A percentile compares a stretch with the other conserved stretches of the same genome.
Conservation (phyloP, 768 basidiomycete species). For the Trichaptum fuscoviolaceum region DNA sequence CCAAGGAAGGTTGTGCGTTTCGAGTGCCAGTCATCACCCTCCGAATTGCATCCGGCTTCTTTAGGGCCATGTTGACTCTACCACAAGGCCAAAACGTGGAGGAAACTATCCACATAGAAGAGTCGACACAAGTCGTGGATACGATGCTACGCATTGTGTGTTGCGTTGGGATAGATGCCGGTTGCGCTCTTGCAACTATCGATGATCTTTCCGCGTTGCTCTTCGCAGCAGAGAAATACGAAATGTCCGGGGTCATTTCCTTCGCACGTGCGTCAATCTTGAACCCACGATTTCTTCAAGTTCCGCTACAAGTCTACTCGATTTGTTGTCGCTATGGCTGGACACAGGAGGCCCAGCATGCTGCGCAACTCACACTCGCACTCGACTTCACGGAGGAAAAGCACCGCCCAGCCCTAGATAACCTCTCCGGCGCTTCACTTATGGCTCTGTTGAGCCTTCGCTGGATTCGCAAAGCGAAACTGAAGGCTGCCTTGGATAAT, state of each 20-base stretch:
- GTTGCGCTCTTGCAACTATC: conserved; percentile 32
- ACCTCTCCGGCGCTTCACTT: conserved; percentile 30
- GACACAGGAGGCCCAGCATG: conserved; percentile 38
- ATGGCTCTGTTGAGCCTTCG: conserved; percentile 37
- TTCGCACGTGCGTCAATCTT: conserved; percentile 37
- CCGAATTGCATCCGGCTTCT: neutral
- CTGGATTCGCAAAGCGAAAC: conserved; percentile 32
- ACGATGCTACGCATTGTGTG: neutral
- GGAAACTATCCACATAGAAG: neutral
- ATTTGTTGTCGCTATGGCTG: conserved; percentile 40
- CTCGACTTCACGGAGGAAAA: conserved; percentile 34
- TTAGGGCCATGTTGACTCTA: neutral
- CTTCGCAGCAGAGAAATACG: conserved; percentile 40
- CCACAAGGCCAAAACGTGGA: neutral
- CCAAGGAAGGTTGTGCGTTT: neutral
- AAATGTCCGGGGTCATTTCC: conserved; percentile 39
- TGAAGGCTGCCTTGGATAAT: conserved; percentile 32
- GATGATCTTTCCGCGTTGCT: conserved; percentile 34
- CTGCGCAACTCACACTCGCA: conserved; percentile 36
- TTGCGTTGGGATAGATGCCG: conserved; percentile 30
- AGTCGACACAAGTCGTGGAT: neutral
- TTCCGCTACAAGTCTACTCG: conserved; percentile 44
- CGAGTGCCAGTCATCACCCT: neutral
- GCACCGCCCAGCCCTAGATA: conserved; percentile 26
- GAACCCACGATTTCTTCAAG: conserved; percentile 34